Evolutionary conservation across 805 yeast genomes (phyloP), one percentile per base, ranked within the genome.

Genomic region (Clavispora carvajalis): DNA sequence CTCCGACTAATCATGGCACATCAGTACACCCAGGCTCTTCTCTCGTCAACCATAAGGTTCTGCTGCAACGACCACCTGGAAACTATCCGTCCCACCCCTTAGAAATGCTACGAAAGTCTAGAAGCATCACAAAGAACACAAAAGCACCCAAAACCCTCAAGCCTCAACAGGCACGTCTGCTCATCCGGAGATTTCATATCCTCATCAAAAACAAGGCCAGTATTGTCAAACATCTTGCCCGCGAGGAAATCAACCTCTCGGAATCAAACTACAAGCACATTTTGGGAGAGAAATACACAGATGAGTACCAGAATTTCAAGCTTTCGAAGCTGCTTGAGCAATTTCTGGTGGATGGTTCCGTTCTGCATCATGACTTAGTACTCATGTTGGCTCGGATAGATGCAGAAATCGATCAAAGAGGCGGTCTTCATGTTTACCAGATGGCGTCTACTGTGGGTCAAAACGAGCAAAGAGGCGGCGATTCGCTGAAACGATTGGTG

Each of bases 371-470:
- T 2, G 49, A 58, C 7, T 44, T 64, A 12, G 53, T 62, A 2
- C 36, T 38, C 1, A 51, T 57, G 5, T 58, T 84, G 10, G 82
- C 77, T 0, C 69, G 68, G 37, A 76, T 89, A 5, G 82, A 80
- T 46, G 72, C 67, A 3, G 89, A 85, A 53, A 72, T 84, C 3
- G 66, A 66, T 7, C 70, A 65, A 31, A 67, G 80, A 33, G 97
- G 96, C 0, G 97, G 96, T 0, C 58, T 91, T 2, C 73, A 78
- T 37, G 76, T 77, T 9, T 91, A 91, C 58, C 99, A 91, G 55
- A 61, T 71, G 16, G 98, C 98, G 0, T 86, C 96, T 2, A 75
- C 84, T 1, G 77, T 79, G 37, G 99, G 99, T 0, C 99, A 91
- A 53, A 76, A 78, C 43, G 57, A 61, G 0, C 71, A 73, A 35